A percentile compares a stretch with the other conserved stretches of the same genome.
These are phyloP conservation scores for Xerocomus tenax DNA, from an alignment of 1,284 basidiomycete genomes.

Conservation along the genomic window DNA sequence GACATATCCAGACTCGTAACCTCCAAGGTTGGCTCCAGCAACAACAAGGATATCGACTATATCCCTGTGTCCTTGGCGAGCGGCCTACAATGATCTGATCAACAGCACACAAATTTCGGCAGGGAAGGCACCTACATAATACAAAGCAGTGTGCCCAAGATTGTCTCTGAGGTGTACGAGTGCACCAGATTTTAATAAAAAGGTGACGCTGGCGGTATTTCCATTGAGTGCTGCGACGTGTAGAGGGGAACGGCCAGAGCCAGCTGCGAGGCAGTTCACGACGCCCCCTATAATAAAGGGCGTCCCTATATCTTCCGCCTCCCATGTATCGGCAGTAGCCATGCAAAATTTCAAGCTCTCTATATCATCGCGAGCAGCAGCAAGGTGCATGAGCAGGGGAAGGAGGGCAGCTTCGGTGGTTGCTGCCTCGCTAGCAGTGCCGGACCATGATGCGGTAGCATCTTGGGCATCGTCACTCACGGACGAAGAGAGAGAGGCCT, in stretches of 20 bases:
- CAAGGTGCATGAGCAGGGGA: slow-evolving; percentile 70
- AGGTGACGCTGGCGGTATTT: slow-evolving; percentile 43
- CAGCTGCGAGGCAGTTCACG: slow-evolving; percentile 60
- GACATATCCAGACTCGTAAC: slow-evolving; percentile 56
- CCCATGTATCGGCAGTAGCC: slow-evolving; percentile 24
- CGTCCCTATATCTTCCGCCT: slow-evolving; percentile 22
- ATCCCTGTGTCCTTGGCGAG: slow-evolving; percentile 53
- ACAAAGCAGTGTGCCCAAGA: slow-evolving; percentile 75
- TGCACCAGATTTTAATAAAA: slow-evolving; percentile 69
- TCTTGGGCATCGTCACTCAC: slow-evolving; percentile 36
- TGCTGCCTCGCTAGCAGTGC: slow-evolving; percentile 64
- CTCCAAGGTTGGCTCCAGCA: slow-evolving; percentile 67
- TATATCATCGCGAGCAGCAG: slow-evolving; percentile 59
- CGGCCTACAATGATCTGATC: slow-evolving; percentile 41
- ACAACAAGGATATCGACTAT: slow-evolving; percentile 62
- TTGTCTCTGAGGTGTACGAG: slow-evolving; percentile 77
- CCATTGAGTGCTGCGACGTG: slow-evolving; percentile 77
- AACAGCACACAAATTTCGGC: neutral
- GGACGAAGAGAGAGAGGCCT: slow-evolving; percentile 40
- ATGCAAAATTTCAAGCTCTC: slow-evolving; percentile 57
- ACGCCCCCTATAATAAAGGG: slow-evolving; percentile 51
- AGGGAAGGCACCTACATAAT: slow-evolving; percentile 49
- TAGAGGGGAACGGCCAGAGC: slow-evolving; percentile 67
- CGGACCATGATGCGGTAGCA: slow-evolving; percentile 63
- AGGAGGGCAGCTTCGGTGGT: slow-evolving; percentile 61